phyloP scores from a whole-genome alignment of 2,329 filamentous ascomycete species.

The Fonsecaea multimorphosa region DNA sequence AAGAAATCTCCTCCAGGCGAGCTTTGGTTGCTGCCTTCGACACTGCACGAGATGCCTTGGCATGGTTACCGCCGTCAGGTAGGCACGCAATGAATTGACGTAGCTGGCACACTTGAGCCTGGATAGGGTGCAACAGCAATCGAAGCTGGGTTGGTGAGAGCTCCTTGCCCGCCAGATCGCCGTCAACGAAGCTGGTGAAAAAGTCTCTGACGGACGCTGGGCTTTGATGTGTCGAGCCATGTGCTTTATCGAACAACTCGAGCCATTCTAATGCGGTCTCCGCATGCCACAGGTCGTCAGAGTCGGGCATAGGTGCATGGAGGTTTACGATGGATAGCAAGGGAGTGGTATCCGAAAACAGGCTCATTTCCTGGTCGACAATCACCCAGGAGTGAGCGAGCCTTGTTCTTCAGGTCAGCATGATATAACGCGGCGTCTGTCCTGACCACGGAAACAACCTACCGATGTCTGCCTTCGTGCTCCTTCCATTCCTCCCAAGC shows the following conservation, averaged over 20 bases:
- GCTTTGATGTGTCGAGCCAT: constrained; percentile 55
- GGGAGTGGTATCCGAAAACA: constrained; percentile 69
- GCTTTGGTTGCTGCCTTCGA: constrained; percentile 66
- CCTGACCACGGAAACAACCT: constrained; percentile 42
- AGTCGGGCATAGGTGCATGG: constrained; percentile 67
- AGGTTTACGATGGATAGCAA: constrained; percentile 71
- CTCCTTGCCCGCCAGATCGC: constrained; percentile 59
- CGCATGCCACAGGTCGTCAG: constrained; percentile 69
- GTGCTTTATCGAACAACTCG: constrained; percentile 63
- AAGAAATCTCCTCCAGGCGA: constrained; percentile 69
- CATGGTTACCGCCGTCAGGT: constrained; percentile 53
- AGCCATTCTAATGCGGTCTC: constrained; percentile 66
- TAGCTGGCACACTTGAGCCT: constrained; percentile 68
- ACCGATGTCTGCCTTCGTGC: constrained; percentile 68
- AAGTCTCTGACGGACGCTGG: constrained; percentile 64
- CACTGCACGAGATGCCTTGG: constrained; percentile 55
- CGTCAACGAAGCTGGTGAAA: constrained; percentile 71
- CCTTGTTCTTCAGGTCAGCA: constrained; percentile 48
- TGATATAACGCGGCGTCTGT: constrained; percentile 8
- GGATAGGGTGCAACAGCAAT: constrained; percentile 71
- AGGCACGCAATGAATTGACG: constrained; percentile 71
- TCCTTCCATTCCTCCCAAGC: constrained; percentile 70
- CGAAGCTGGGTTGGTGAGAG: constrained; percentile 66
- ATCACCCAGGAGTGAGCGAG: constrained; percentile 78
- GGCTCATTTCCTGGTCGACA: constrained; percentile 72